phyloP scores from a whole-genome alignment of 108 stramenopile genomes.

The Nitzschia palea region DNA sequence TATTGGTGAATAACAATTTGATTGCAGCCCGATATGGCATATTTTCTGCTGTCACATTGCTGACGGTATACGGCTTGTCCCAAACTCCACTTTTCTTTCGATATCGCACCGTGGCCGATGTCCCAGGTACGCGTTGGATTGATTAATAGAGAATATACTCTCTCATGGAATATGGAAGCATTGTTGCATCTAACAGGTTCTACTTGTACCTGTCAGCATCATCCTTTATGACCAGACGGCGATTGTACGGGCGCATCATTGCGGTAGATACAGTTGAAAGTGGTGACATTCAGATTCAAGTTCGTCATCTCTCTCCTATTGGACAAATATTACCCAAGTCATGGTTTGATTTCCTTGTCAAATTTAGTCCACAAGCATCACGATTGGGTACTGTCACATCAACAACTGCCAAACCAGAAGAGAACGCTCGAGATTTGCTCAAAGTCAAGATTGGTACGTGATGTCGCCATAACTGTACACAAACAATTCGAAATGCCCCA shows the following conservation, averaged over 20 bases:
- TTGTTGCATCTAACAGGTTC: neutral
- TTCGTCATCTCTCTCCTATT: slow-evolving; percentile 74
- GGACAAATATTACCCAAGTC: slow-evolving; percentile 59
- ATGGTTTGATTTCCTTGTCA: slow-evolving; percentile 56
- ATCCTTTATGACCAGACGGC: slow-evolving; percentile 51
- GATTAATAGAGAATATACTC: neutral
- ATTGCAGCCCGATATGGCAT: slow-evolving; percentile 62
- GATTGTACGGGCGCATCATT: slow-evolving; percentile 68
- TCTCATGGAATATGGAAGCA: neutral
- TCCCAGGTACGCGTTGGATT: slow-evolving; percentile 39
- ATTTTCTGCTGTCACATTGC: slow-evolving; percentile 49
- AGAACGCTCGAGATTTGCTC: slow-evolving; percentile 18
- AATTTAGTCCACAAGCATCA: slow-evolving; percentile 23
- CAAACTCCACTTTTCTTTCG: slow-evolving; percentile 86
- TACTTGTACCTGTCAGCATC: slow-evolving; percentile 1
- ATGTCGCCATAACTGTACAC: no score
- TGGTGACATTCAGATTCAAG: slow-evolving; percentile 37
- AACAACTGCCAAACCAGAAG: slow-evolving; percentile 11
- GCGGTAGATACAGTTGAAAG: slow-evolving; percentile 25
- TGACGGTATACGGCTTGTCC: slow-evolving; percentile 70
- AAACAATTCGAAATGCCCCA: no score
- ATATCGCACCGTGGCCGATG: slow-evolving; percentile 64
- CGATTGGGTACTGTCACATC: neutral
- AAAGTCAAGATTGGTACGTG: slow-evolving; percentile 53
- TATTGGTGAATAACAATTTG: slow-evolving; percentile 69